Evolutionary conservation across 1,284 basidiomycete genomes (phyloP), one percentile per base, ranked within the genome.

Genomic region (Rhodotorula mucilaginosa): DNA sequence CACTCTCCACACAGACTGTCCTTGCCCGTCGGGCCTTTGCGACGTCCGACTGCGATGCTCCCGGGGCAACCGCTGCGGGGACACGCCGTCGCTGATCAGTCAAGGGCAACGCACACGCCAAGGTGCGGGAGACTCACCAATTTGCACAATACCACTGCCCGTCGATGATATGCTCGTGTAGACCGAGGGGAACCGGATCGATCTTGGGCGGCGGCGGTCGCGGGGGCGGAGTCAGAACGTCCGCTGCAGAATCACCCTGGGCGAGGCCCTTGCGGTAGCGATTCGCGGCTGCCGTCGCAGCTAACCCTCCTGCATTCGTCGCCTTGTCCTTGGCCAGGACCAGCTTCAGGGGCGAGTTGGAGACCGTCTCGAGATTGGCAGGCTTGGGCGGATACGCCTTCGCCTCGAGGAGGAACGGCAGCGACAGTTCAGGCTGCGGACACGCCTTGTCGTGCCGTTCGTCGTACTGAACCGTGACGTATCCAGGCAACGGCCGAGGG

Each of bases 81-180:
- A 8, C 58, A 59, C 46, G 49, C 52, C 15, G 29, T 26, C 48
- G 29, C 47, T 5, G n/a, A 5, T n/a, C 13, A 26, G 21, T 26
- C 44, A 15, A 8, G 13, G 12, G 5, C 16, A 19, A 23, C 4
- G 15, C 10, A 16, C 19, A 19, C 8, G 6, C 19, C 46, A n/a
- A n/a, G 31, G 26, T 5, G 52, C 4, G 34, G 21, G 29, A 21
- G 26, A 52, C 68, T 34, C 58, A 72, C 74, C 74, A 75, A 79
- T 93, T 93, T 58, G 90, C 92, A 80, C 93, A 96, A 82, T 93
- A 91, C 93, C 93, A 96, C 5, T 89, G 84, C 1, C 91, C 92
- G 77, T 93, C 84, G 78, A 93, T 90, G 78, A 87, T 85, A 79
- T 92, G 91, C 57, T 88, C 84, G 77, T 91, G 91, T 78, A 74